A percentile compares a stretch with the other conserved stretches of the same genome.
Conservation (phyloP, 148 eudicot genomes). For the Fagopyrum tataricum region DNA sequence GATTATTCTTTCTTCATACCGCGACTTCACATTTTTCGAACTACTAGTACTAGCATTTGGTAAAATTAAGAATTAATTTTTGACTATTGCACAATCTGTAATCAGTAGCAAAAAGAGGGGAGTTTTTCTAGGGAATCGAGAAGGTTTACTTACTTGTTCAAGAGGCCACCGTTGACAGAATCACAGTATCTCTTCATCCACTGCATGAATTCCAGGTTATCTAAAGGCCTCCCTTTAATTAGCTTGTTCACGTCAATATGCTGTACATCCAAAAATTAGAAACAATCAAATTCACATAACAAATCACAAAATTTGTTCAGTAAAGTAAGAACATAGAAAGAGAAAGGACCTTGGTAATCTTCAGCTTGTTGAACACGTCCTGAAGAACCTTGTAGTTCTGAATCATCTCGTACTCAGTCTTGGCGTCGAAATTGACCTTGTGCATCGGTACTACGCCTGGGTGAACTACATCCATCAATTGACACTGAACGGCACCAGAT, state of each 20-base stretch:
- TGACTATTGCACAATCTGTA: neutral
- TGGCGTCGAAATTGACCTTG: constrained; percentile 91
- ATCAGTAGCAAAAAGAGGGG: neutral
- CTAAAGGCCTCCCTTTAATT: constrained; percentile 76
- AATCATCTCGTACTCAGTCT: constrained; percentile 87
- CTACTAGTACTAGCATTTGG: neutral
- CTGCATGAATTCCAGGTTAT: constrained; percentile 93
- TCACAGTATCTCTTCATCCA: constrained; percentile 97
- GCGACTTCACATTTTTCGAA: neutral
- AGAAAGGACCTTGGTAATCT: constrained; percentile 59
- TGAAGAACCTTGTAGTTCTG: constrained; percentile 92
- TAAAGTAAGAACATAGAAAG: neutral
- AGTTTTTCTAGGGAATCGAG: neutral
- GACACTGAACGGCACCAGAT: constrained; percentile 93
- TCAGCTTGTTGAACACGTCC: constrained; percentile 83
- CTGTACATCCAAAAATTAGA: constrained; percentile 25
- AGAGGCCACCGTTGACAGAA: constrained; percentile 49
- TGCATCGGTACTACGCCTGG: constrained; percentile 88
- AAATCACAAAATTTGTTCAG: neutral
- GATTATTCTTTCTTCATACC: neutral
- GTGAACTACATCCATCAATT: constrained; percentile 82
- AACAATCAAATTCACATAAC: neutral
- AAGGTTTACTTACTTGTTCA: constrained; percentile 45
- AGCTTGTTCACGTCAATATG: constrained; percentile 90
- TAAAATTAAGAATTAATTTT: neutral